These are phyloP conservation scores for Phytophthora chlamydospora DNA, from an alignment of 352 stramenopile species.

Conservation along the genomic window DNA sequence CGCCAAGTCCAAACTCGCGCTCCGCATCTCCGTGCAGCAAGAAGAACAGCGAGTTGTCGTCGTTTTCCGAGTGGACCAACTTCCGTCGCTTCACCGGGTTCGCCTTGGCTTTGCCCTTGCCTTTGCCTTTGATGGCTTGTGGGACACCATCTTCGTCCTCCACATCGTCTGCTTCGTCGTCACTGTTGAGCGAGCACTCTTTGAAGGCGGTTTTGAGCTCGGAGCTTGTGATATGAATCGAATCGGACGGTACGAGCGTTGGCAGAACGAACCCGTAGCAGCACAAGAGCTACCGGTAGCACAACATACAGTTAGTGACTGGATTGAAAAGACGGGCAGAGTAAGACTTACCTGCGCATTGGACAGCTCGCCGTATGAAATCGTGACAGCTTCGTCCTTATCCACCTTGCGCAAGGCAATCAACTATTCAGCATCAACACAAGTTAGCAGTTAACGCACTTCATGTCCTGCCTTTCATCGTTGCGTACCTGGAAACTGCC, in stretches of 20 bases:
- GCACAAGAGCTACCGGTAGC: constrained; percentile 54
- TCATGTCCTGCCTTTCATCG: background rate
- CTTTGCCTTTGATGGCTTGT: constrained; percentile 9
- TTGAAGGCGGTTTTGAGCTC: constrained; percentile 52
- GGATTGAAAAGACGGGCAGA: too few species aligned
- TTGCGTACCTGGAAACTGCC: constrained; percentile 53
- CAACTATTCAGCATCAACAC: constrained; percentile 38
- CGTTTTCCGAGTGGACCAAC: constrained; percentile 32
- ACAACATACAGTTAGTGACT: background rate
- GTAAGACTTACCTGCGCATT: constrained; percentile 63
- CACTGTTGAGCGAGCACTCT: constrained; percentile 32
- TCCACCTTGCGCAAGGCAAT: constrained; percentile 49
- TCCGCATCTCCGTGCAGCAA: constrained; percentile 53
- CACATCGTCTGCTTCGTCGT: constrained; percentile 27
- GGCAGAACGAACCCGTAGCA: constrained; percentile 75
- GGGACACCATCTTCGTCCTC: constrained; percentile 20
- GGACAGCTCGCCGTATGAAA: constrained; percentile 75
- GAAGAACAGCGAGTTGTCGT: constrained; percentile 52
- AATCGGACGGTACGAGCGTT: constrained; percentile 43
- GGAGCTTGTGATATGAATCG: constrained; percentile 55
- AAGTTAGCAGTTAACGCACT: constrained; percentile 9
- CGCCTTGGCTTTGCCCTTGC: constrained; percentile 30
- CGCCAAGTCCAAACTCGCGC: constrained; percentile 64
- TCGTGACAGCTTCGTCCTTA: constrained; percentile 58
- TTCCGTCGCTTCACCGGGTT: constrained; percentile 58